Conservation (phyloP, 306 rosid species). For the Rosa chinensis region DNA sequence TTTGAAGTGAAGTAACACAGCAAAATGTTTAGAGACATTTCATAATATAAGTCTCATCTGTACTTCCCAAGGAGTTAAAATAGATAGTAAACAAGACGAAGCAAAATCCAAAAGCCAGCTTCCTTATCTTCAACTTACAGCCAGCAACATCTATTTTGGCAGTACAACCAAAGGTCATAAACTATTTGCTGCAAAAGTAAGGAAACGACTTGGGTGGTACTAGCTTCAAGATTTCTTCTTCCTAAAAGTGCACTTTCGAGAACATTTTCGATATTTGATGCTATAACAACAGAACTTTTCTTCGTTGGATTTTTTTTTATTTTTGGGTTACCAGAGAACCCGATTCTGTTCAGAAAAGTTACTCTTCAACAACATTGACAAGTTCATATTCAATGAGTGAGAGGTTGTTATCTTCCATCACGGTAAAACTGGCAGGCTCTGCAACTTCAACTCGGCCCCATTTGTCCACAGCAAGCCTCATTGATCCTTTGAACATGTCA, state of each 20-base stretch:
- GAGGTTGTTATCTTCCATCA: conserved; percentile 49
- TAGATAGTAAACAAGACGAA: conserved; percentile 46
- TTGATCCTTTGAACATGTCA: conserved; percentile 48
- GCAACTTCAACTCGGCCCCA: conserved; percentile 50
- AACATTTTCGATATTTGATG: conserved; percentile 37
- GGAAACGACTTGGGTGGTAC: conserved; percentile 39
- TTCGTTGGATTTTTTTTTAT: conserved; percentile 50
- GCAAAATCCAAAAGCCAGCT: conserved; percentile 51
- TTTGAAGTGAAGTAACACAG: conserved; percentile 1
- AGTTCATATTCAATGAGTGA: conserved; percentile 46
- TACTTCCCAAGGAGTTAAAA: conserved; percentile 35
- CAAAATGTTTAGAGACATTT: conserved; percentile 17
- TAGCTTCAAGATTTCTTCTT: conserved; percentile 50
- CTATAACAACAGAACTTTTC: conserved; percentile 43
- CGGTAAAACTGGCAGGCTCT: conserved; percentile 41
- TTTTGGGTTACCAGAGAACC: conserved; percentile 36
- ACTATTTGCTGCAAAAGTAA: conserved; percentile 40
- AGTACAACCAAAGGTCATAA: conserved; percentile 45
- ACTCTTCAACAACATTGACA: conserved; percentile 44
- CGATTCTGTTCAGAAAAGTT: conserved; percentile 31
- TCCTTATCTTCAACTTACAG: conserved; percentile 36
- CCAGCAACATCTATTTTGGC: conserved; percentile 37
- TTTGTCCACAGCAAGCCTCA: conserved; percentile 52
- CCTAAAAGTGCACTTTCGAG: conserved; percentile 41
- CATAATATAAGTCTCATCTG: conserved; percentile 33